Evolutionary conservation across 2,329 filamentous ascomycete genomes (phyloP).

Genomic region (Microcyclospora pomicola): DNA sequence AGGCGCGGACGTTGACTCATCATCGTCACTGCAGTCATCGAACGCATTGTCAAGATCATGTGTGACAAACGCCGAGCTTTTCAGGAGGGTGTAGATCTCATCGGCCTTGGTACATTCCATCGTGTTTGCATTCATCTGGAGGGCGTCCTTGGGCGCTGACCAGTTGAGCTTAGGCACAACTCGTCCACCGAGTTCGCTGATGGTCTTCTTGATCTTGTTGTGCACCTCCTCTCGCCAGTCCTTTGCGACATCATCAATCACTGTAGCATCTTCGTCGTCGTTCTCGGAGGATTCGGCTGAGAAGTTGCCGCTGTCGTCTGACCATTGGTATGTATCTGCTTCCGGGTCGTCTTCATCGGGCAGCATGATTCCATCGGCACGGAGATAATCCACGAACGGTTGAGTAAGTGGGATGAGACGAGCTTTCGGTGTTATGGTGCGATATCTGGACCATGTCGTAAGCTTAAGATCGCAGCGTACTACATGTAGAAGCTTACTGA

Average conservation of each 20-base stretch:
- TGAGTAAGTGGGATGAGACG: constrained; percentile 64
- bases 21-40: constrained; percentile 47
- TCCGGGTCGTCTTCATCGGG: constrained; percentile 48
- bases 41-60: constrained; percentile 92
- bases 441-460: constrained; percentile 44
- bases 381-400: constrained; percentile 72
- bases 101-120: constrained; percentile 80
- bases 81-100: constrained; percentile 86
- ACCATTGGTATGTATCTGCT: constrained; percentile 21
- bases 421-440: constrained; percentile 69
- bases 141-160: constrained; percentile 92
- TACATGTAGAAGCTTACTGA: constrained; percentile 34
- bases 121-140: constrained; percentile 81
- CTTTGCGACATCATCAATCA: constrained; percentile 43
- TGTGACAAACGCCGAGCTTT: constrained; percentile 86
- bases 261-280: constrained; percentile 16
- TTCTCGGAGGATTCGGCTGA: background rate
- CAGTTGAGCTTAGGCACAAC: constrained; percentile 93
- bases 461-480: background rate
- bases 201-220: constrained; percentile 58
- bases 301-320: constrained; percentile 39
- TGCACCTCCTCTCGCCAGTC: constrained; percentile 56
- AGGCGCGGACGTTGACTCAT: constrained; percentile 6
- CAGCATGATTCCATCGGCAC: constrained; percentile 82
- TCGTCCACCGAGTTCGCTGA: constrained; percentile 67